Conservation (phyloP, 2,329 filamentous ascomycete genomes). For the Aspergillus glaucus region DNA sequence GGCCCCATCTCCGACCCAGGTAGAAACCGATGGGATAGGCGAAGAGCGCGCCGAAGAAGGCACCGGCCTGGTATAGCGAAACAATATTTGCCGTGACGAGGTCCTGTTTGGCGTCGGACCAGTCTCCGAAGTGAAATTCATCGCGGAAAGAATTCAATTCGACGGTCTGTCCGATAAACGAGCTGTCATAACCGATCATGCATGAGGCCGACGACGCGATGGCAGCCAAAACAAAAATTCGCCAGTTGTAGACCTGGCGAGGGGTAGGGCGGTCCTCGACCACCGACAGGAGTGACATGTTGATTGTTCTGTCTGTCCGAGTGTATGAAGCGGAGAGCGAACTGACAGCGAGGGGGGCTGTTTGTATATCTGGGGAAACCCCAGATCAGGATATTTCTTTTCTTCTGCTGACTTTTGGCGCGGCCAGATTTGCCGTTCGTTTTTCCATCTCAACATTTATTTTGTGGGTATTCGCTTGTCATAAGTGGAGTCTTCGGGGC, state of each 20-base stretch:
- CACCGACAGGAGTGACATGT: slow-evolving; percentile 33
- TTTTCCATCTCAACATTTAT: background rate
- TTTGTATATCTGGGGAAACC: background rate
- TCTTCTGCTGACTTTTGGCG: background rate
- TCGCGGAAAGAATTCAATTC: slow-evolving; percentile 61
- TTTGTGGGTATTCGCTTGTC: background rate
- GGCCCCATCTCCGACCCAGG: slow-evolving; percentile 59
- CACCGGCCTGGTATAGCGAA: slow-evolving; percentile 73
- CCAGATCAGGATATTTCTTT: background rate
- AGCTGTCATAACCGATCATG: slow-evolving; percentile 61
- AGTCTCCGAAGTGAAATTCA: slow-evolving; percentile 59
- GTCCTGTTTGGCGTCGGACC: slow-evolving; percentile 37
- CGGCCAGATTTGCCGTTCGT: background rate
- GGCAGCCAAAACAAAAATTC: slow-evolving; percentile 49
- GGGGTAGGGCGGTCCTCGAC: slow-evolving; percentile 49
- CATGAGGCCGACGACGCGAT: slow-evolving; percentile 53
- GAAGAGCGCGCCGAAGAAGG: slow-evolving; percentile 71
- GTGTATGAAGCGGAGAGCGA: background rate
- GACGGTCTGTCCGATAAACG: slow-evolving; percentile 73
- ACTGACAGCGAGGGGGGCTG: background rate
- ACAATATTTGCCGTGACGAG: slow-evolving; percentile 69
- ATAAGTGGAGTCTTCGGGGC: background rate
- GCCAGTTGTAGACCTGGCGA: slow-evolving; percentile 55
- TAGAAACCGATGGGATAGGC: slow-evolving; percentile 62
- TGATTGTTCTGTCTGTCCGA: slow-evolving; percentile 12